A percentile compares a stretch with the other conserved stretches of the same genome.
These are phyloP conservation scores for Hawksworthiomyces lignivorus DNA, from an alignment of 2,329 filamentous ascomycete species.

Conservation along the genomic window DNA sequence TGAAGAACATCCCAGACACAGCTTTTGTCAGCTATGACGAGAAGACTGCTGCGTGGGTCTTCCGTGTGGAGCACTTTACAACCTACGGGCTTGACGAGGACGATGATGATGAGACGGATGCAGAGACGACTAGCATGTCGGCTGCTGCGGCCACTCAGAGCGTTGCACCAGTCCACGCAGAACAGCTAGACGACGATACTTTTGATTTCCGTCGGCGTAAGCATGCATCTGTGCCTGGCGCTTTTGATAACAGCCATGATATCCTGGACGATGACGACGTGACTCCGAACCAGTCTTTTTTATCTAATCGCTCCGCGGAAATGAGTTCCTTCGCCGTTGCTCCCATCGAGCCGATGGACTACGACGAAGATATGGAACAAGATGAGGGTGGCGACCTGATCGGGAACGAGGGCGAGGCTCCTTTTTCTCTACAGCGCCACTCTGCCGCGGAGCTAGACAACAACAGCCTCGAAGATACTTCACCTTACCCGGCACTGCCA, in stretches of 20 bases:
- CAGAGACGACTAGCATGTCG: conserved; percentile 35
- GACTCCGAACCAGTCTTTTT: conserved; percentile 66
- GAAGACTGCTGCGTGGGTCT: conserved; percentile 79
- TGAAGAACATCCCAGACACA: conserved; percentile 73
- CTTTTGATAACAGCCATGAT: conserved; percentile 63
- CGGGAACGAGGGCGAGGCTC: conserved; percentile 66
- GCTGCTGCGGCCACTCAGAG: neutral
- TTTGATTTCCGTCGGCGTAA: conserved; percentile 45
- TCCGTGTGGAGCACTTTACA: conserved; percentile 92
- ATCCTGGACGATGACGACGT: conserved; percentile 43
- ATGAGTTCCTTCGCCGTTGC: conserved; percentile 53
- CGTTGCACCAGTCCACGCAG: too few species aligned
- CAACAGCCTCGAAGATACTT: conserved; percentile 34
- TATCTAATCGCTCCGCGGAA: conserved; percentile 85
- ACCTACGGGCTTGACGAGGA: conserved; percentile 84
- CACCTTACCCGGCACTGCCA: conserved; percentile 37
- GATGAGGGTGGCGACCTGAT: conserved; percentile 71
- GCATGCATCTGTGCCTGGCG: conserved; percentile 59
- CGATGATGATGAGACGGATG: conserved; percentile 62
- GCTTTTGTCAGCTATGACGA: conserved; percentile 74
- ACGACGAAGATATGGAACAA: conserved; percentile 62
- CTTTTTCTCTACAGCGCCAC: conserved; percentile 66
- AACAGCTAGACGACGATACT: conserved; percentile 37
- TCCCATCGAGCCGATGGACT: conserved; percentile 39
- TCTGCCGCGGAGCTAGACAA: conserved; percentile 61